These are phyloP conservation scores for Vitis rupestris DNA, from an alignment of 164 flowering plant genomes.

Conservation along the genomic window DNA sequence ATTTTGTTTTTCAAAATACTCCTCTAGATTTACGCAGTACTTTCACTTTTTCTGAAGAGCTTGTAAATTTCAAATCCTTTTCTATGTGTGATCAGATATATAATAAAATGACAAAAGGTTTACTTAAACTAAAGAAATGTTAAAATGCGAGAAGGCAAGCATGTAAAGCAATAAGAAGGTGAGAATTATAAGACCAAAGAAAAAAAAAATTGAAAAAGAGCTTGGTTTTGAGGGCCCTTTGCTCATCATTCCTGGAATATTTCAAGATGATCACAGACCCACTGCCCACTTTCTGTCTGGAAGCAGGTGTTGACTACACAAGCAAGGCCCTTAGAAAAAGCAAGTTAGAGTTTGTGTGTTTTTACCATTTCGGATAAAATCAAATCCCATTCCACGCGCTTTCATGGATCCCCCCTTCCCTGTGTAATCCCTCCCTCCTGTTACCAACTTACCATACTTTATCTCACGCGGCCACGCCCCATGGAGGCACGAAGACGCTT, in stretches of 20 bases:
- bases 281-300: conserved; percentile 53
- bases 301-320: conserved; percentile 59
- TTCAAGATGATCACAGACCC: conserved; percentile 45
- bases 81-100: not conserved
- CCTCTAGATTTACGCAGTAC: not conserved
- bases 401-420: too few relatives aligned
- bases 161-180: too few relatives aligned
- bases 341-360: conserved; percentile 4
- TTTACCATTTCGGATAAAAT: conserved; percentile 10
- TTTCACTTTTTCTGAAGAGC: too few relatives aligned
- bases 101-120: too few relatives aligned
- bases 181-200: not conserved
- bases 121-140: too few relatives aligned
- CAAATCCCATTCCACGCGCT: not conserved
- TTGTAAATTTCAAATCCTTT: too few relatives aligned
- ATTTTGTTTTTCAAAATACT: too few relatives aligned
- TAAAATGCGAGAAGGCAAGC: too few relatives aligned
- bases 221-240: conserved; percentile 37
- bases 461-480: too few relatives aligned
- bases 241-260: conserved; percentile 63
- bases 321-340: conserved; percentile 11
- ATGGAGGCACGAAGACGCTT: too few relatives aligned
- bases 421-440: too few relatives aligned
- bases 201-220: conserved; percentile 5
- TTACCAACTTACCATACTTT: too few relatives aligned